These are phyloP conservation scores for Alternaria hordeiaustralica DNA, from an alignment of 2,329 filamentous ascomycete genomes.

Conservation along the genomic window DNA sequence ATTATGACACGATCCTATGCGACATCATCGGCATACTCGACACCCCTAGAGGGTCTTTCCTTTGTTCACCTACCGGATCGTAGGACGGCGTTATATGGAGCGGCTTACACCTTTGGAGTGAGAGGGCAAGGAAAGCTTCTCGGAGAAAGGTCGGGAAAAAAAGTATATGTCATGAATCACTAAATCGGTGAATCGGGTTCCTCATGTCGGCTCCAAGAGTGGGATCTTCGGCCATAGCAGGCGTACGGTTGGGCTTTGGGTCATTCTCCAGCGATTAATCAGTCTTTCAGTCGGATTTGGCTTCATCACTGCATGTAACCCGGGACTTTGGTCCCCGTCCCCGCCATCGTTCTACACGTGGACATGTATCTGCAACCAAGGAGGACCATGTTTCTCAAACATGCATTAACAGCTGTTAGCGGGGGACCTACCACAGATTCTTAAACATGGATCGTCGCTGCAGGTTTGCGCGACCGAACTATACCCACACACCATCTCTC, in stretches of 20 bases:
- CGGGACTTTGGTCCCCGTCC: neutral
- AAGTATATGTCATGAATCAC: neutral
- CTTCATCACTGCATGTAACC: neutral
- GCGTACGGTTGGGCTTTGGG: neutral
- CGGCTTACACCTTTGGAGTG: neutral
- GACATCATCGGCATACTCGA: neutral
- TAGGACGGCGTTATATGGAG: constrained; percentile 3
- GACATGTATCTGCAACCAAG: neutral
- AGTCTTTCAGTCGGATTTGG: neutral
- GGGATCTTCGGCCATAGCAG: neutral
- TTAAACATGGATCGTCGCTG: neutral
- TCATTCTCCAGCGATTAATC: neutral
- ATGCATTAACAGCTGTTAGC: neutral
- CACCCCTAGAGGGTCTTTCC: constrained; percentile 1
- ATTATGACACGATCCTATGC: constrained; percentile 7
- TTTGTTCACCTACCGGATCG: neutral
- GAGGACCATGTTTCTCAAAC: neutral
- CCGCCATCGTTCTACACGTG: neutral
- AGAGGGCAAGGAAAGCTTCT: neutral
- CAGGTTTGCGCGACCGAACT: neutral
- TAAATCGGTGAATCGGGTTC: neutral
- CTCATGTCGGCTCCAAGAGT: neutral
- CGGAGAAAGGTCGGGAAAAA: neutral
- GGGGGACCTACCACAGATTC: neutral
- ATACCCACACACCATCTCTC: neutral